Percentiles rank a stretch among this genome's conserved stretches.
Conservation (phyloP, 352 stramenopile genomes). For the Pythium dissimile region DNA sequence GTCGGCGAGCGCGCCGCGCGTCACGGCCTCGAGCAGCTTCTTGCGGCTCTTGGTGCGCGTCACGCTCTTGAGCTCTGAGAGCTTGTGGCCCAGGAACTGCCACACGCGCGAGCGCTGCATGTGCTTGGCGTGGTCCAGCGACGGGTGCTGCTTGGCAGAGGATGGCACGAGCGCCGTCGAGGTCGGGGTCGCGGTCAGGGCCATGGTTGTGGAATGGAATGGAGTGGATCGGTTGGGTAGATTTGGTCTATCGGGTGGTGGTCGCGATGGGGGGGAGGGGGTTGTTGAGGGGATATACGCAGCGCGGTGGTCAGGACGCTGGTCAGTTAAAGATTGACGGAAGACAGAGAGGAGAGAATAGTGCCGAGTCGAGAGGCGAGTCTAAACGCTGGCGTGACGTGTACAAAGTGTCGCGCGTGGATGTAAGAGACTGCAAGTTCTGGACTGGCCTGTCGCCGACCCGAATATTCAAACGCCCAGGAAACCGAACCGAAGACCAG, state of each 20-base stretch:
- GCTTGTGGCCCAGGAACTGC: conserved; percentile 73
- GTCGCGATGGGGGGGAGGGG: not conserved
- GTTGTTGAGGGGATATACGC: not conserved
- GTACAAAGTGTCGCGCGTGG: not conserved
- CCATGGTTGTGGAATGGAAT: not conserved
- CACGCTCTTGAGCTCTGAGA: conserved; percentile 62
- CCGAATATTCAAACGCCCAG: too few relatives aligned
- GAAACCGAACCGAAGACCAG: conserved; percentile 6
- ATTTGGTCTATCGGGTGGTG: not conserved
- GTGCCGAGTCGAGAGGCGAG: conserved; percentile 1
- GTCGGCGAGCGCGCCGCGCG: conserved; percentile 44
- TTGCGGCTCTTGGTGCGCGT: conserved; percentile 42
- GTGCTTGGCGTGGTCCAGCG: conserved; percentile 22
- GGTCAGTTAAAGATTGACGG: conserved; percentile 15
- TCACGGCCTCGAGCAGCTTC: conserved; percentile 60
- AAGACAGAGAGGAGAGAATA: too few relatives aligned
- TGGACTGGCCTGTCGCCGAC: conserved; percentile 17
- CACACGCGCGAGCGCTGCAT: conserved; percentile 48
- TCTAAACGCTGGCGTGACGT: not conserved
- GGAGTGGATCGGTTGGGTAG: not conserved
- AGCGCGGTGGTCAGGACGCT: not conserved
- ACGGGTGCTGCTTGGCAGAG: conserved; percentile 26
- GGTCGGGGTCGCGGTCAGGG: conserved; percentile 11
- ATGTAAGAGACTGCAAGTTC: conserved; percentile 18
- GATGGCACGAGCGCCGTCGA: conserved; percentile 50